phyloP scores from a whole-genome alignment of 2,329 filamentous ascomycete genomes.

The Sporothrix brunneoviolacea region DNA sequence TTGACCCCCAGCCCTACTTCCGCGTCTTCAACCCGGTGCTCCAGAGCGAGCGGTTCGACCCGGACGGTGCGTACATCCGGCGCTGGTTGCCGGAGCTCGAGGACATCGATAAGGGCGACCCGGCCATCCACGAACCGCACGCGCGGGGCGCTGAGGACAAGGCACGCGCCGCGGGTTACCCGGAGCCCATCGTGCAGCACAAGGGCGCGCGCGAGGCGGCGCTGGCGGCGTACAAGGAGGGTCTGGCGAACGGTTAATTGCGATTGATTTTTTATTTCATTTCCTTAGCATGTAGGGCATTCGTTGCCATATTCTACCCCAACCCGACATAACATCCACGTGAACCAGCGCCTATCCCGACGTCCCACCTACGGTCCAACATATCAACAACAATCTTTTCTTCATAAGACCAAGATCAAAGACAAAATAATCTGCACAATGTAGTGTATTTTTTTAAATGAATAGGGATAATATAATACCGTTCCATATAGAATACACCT shows the following conservation, averaged over 20 bases:
- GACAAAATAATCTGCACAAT: too few relatives aligned
- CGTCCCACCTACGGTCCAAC: too few relatives aligned
- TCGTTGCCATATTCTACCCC: too few relatives aligned
- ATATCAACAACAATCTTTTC: too few relatives aligned
- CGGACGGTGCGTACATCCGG: conserved; percentile 70
- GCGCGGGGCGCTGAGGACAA: conserved; percentile 51
- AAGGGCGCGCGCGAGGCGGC: conserved; percentile 56
- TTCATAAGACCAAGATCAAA: too few relatives aligned
- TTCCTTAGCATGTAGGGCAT: too few relatives aligned
- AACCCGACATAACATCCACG: too few relatives aligned
- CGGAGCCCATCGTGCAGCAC: conserved; percentile 68
- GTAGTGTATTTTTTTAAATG: too few relatives aligned
- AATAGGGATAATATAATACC: too few relatives aligned
- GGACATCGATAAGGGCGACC: conserved; percentile 55
- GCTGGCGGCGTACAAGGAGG: conserved; percentile 25
- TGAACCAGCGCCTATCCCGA: too few relatives aligned
- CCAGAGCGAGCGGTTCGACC: conserved; percentile 83
- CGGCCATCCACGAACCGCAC: conserved; percentile 77
- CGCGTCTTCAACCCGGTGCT: conserved; percentile 80
- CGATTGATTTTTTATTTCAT: neutral
- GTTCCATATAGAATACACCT: too few relatives aligned
- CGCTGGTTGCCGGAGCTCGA: conserved; percentile 74
- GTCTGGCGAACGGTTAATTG: conserved; percentile 16
- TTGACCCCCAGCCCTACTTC: conserved; percentile 65
- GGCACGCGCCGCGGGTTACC: conserved; percentile 65